These are phyloP conservation scores for Excoecaria cochinchinensis DNA, from an alignment of 345 rosid species.

Conservation along the genomic window DNA sequence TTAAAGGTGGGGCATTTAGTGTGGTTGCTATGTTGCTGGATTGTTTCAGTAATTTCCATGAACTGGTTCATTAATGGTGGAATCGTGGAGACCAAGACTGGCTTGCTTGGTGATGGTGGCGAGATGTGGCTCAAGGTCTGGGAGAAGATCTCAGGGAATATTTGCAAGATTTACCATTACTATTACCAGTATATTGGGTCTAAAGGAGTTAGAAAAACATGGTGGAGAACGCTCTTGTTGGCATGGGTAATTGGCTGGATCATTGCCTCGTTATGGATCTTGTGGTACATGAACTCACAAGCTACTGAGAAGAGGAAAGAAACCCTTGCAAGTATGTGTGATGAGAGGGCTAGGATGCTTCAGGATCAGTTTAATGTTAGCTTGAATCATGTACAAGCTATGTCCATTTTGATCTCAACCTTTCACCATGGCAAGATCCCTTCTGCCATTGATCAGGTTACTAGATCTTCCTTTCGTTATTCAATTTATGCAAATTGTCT, in stretches of 20 bases:
- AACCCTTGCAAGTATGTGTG: conserved; percentile 81
- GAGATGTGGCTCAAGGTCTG: conserved; percentile 56
- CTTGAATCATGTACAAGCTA: conserved; percentile 96
- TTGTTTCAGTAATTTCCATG: conserved; percentile 54
- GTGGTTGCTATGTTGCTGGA: conserved; percentile 86
- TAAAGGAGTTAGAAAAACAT: conserved; percentile 47
- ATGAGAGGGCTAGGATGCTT: conserved; percentile 94
- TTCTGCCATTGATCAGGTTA: conserved; percentile 94
- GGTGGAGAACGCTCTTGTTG: conserved; percentile 61
- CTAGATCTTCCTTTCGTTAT: conserved; percentile 23
- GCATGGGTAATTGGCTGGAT: conserved; percentile 64
- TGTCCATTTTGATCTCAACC: conserved; percentile 90
- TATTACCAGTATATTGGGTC: conserved; percentile 58
- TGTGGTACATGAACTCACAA: conserved; percentile 65
- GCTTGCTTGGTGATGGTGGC: conserved; percentile 53
- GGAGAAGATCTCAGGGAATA: conserved; percentile 49
- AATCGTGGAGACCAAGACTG: conserved; percentile 45
- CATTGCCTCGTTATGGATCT: conserved; percentile 46
- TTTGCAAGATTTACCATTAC: conserved; percentile 54
- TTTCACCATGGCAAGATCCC: conserved; percentile 91
- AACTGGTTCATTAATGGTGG: conserved; percentile 61
- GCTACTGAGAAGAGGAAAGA: conserved; percentile 82
- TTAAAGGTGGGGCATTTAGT: conserved; percentile 76
- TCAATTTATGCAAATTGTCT: conserved; percentile 4
- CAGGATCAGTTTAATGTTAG: conserved; percentile 99